Evolutionary conservation across 768 basidiomycete genomes (phyloP).

Genomic region (Rhizopogon sp.): DNA sequence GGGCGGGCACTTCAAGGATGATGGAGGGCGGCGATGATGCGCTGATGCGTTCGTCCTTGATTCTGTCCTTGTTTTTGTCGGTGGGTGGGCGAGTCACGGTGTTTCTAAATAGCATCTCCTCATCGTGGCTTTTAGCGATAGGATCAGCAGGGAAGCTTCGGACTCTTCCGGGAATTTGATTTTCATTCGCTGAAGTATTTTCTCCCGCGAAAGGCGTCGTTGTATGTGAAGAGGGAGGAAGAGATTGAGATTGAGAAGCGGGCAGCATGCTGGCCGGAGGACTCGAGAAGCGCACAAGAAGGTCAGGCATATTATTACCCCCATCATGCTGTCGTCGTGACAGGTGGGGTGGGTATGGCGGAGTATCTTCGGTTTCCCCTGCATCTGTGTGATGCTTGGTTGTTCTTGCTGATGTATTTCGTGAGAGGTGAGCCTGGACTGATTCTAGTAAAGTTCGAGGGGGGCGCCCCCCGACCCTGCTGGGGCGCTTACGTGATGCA

Average conservation of each 20-base stretch:
- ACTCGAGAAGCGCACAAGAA: conserved; percentile 4
- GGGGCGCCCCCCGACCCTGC: conserved; percentile 7
- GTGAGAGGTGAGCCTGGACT: conserved; percentile 41
- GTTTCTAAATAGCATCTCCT: conserved; percentile 6
- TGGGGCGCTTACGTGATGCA: conserved; percentile 16
- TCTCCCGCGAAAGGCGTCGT: not conserved
- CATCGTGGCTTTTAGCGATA: not conserved
- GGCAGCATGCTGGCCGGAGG: not conserved
- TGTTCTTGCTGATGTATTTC: conserved; percentile 3
- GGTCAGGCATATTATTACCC: not conserved
- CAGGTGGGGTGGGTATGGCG: not conserved
- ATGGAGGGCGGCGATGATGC: conserved; percentile 1
- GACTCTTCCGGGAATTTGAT: not conserved
- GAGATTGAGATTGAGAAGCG: not conserved
- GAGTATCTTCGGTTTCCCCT: not conserved
- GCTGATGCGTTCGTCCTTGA: conserved; percentile 5
- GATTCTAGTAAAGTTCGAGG: conserved; percentile 41
- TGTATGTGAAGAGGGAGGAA: not conserved
- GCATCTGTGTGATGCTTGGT: not conserved
- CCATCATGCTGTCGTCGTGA: not conserved
- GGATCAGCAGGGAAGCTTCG: not conserved
- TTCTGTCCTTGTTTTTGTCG: not conserved
- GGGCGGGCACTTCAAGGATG: not conserved
- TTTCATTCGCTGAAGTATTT: not conserved
- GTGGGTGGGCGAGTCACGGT: conserved; percentile 27